A percentile compares a stretch with the other conserved stretches of the same genome.
Evolutionary conservation across 108 stramenopile species (phyloP).

Genomic region (Fragilaria radians): DNA sequence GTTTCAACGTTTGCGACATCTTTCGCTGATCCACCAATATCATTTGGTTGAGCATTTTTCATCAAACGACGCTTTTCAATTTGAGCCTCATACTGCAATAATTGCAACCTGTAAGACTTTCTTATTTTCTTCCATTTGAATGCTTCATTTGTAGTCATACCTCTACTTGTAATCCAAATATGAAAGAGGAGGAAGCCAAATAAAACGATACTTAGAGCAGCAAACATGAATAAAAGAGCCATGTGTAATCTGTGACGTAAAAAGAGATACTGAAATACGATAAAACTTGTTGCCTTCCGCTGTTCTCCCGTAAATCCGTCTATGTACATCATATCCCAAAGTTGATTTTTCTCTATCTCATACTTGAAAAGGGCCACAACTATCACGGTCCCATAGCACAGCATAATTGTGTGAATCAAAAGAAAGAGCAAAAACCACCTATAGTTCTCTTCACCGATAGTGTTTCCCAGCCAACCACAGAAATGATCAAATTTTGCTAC

Average conservation of each 20-base stretch:
- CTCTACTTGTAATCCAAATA: conserved; percentile 35
- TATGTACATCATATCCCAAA: conserved; percentile 63
- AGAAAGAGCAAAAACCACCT: conserved; percentile 82
- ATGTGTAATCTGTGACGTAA: conserved; percentile 18
- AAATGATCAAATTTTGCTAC: conserved; percentile 84
- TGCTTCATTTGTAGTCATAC: conserved; percentile 85
- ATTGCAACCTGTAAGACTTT: conserved; percentile 59
- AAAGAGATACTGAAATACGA: conserved; percentile 68
- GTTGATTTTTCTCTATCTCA: conserved; percentile 46
- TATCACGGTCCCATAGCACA: conserved; percentile 62
- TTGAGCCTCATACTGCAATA: conserved; percentile 42
- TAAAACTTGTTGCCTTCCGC: conserved; percentile 31
- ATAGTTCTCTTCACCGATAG: conserved; percentile 88
- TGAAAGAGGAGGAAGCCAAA: conserved; percentile 55
- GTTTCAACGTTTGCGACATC: conserved; percentile 3
- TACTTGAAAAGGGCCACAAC: conserved; percentile 27
- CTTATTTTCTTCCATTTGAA: conserved; percentile 72
- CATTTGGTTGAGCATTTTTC: no score
- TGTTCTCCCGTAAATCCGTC: conserved; percentile 56
- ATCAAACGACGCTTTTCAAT: conserved; percentile 32
- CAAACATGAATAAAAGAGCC: conserved; percentile 37
- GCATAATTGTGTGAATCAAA: conserved; percentile 65
- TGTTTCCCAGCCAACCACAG: conserved; percentile 84
- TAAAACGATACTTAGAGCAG: conserved; percentile 53
- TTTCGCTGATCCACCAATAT: conserved; percentile 5